Conservation (phyloP, 1,284 basidiomycete species). For the Amylostereum chailletii region DNA sequence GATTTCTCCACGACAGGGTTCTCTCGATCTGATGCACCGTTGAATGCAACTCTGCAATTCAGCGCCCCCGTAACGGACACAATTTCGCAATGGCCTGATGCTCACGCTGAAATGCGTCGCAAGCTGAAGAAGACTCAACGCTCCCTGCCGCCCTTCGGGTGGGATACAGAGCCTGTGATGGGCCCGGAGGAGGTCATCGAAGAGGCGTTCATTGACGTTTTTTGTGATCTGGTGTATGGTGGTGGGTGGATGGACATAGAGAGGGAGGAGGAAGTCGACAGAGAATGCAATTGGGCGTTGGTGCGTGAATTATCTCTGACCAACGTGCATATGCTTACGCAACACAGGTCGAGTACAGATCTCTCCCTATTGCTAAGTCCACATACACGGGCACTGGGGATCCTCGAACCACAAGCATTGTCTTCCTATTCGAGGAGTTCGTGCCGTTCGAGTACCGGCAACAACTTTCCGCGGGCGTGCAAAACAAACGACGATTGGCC, state of each 20-base stretch:
- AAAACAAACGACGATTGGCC: conserved; percentile 24
- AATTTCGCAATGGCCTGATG: conserved; percentile 63
- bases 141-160: conserved; percentile 69
- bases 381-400: conserved; percentile 29
- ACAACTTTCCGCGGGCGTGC: conserved; percentile 44
- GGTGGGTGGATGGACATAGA: conserved; percentile 76
- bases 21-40: conserved; percentile 61
- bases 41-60: conserved; percentile 77
- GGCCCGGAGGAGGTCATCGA: conserved; percentile 71
- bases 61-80: conserved; percentile 57
- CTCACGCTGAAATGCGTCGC: conserved; percentile 62
- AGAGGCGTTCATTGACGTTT: conserved; percentile 81
- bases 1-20: conserved; percentile 82
- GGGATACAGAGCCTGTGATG: conserved; percentile 77
- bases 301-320: conserved; percentile 35
- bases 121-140: conserved; percentile 82
- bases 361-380: conserved; percentile 37
- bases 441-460: conserved; percentile 81
- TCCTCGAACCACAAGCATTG: conserved; percentile 45
- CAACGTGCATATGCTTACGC: neutral
- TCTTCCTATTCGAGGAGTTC: conserved; percentile 82
- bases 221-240: conserved; percentile 78
- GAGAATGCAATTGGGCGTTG: conserved; percentile 87
- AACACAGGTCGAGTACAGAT: conserved; percentile 74
- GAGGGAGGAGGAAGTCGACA: conserved; percentile 62